Evolutionary conservation across 768 basidiomycete genomes (phyloP).

Genomic region (Gyrodon lividus): DNA sequence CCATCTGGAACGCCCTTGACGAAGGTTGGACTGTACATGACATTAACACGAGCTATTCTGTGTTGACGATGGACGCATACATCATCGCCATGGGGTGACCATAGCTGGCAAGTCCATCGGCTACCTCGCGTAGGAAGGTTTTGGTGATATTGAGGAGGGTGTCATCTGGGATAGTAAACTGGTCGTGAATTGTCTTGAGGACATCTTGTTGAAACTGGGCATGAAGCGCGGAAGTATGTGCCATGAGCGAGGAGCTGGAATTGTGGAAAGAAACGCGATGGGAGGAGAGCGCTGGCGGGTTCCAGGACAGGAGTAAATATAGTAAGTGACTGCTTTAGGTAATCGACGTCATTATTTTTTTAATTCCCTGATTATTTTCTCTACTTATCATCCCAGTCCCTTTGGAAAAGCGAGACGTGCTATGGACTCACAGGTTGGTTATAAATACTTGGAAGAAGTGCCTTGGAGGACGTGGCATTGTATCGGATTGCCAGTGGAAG

Average conservation of each 20-base stretch:
- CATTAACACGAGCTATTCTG: neutral
- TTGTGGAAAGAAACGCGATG: constrained; percentile 3
- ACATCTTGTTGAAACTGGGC: constrained; percentile 44
- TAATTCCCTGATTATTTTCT: neutral
- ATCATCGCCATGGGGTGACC: constrained; percentile 92
- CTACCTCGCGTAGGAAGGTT: constrained; percentile 80
- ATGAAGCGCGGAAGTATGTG: constrained; percentile 41
- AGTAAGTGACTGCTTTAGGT: neutral
- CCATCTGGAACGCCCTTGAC: constrained; percentile 96
- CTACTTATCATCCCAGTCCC: neutral
- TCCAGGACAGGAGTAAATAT: neutral
- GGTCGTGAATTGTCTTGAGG: constrained; percentile 65
- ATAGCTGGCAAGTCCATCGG: constrained; percentile 69
- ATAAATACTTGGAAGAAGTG: no score
- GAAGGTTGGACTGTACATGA: constrained; percentile 72
- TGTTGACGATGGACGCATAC: constrained; percentile 36
- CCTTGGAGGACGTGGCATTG: no score
- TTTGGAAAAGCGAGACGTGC: no score
- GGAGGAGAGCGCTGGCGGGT: neutral
- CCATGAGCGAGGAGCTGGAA: constrained; percentile 21
- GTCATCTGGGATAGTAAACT: constrained; percentile 67
- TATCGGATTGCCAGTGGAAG: no score
- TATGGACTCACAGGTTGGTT: no score
- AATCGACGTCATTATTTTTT: constrained; percentile 1
- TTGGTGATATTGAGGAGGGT: constrained; percentile 67